Conservation (phyloP, 495 filamentous ascomycete genomes). For the Penicillium maclennaniae region DNA sequence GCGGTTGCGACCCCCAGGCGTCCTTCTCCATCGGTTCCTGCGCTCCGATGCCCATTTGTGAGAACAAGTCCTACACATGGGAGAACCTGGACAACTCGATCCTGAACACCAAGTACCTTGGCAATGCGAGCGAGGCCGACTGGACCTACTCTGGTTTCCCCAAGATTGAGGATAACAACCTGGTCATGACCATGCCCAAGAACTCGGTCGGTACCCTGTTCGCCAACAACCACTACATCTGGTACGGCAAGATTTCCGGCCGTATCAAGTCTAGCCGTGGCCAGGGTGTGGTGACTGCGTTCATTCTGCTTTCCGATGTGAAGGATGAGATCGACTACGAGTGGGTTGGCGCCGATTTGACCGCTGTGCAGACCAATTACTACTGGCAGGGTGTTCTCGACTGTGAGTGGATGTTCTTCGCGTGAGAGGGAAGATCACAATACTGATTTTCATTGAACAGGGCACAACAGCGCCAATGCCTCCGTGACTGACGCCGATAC, state of each 20-base stretch:
- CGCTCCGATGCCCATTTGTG: slow-evolving; percentile 78
- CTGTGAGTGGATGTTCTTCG: slow-evolving; percentile 58
- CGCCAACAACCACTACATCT: slow-evolving; percentile 84
- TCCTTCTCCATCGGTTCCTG: slow-evolving; percentile 82
- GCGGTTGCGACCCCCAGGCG: slow-evolving; percentile 84
- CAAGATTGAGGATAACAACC: slow-evolving; percentile 50
- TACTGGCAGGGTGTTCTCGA: slow-evolving; percentile 93
- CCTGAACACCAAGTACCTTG: slow-evolving; percentile 76
- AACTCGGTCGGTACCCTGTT: slow-evolving; percentile 82
- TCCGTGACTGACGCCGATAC: slow-evolving; percentile 61
- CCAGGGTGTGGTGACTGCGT: slow-evolving; percentile 86
- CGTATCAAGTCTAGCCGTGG: slow-evolving; percentile 83
- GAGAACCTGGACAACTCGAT: slow-evolving; percentile 62
- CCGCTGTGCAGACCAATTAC: slow-evolving; percentile 84
- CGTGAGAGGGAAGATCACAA: background rate
- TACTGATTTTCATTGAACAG: slow-evolving; percentile 37
- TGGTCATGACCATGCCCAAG: slow-evolving; percentile 85
- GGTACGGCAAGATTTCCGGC: slow-evolving; percentile 92
- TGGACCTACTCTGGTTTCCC: slow-evolving; percentile 86
- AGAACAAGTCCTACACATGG: slow-evolving; percentile 64
- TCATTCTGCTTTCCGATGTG: slow-evolving; percentile 89
- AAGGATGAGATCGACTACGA: slow-evolving; percentile 99
- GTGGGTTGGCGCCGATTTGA: slow-evolving; percentile 78
- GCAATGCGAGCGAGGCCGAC: slow-evolving; percentile 69
- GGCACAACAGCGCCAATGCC: slow-evolving; percentile 68